These are phyloP conservation scores for Haberlea rhodopensis DNA, from an alignment of 257 asterid species.

Conservation along the genomic window DNA sequence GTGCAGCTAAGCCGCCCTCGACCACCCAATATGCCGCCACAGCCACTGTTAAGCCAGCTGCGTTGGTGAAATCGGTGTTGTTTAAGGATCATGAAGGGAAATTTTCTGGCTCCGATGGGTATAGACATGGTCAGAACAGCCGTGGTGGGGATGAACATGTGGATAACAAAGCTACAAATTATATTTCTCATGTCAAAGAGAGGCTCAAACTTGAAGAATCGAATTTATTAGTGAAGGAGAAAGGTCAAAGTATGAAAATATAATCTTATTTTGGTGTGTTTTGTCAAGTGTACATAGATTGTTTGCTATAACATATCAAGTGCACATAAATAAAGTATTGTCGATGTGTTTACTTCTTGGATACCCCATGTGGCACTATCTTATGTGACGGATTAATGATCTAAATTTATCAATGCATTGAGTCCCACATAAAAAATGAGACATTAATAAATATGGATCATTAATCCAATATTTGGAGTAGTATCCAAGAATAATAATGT, in stretches of 20 bases:
- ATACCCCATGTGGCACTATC: no score
- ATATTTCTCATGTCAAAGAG: constrained; percentile 56
- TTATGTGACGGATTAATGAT: no score
- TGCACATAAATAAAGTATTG: no score
- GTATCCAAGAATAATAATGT: no score
- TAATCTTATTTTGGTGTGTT: no score
- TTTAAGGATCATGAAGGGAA: constrained; percentile 29
- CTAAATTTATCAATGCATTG: no score
- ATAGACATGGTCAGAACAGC: constrained; percentile 40
- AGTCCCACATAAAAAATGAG: no score
- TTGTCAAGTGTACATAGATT: no score
- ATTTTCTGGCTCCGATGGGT: constrained; percentile 38
- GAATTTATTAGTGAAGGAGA: constrained; percentile 13
- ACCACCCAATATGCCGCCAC: constrained; percentile 17
- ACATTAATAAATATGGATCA: no score
- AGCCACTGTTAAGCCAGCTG: constrained; percentile 16
- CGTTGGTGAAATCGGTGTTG: constrained; percentile 27
- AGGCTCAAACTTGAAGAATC: constrained; percentile 55
- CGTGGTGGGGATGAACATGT: constrained; percentile 49
- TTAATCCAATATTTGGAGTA: no score
- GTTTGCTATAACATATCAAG: no score
- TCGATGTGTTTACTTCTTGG: no score
- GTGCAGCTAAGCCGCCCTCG: constrained; percentile 38
- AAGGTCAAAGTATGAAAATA: neutral
- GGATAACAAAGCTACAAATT: constrained; percentile 59